Evolutionary conservation across 805 yeast genomes (phyloP), one percentile per base, ranked within the genome.

Genomic region (Lachancea thermotolerans): DNA sequence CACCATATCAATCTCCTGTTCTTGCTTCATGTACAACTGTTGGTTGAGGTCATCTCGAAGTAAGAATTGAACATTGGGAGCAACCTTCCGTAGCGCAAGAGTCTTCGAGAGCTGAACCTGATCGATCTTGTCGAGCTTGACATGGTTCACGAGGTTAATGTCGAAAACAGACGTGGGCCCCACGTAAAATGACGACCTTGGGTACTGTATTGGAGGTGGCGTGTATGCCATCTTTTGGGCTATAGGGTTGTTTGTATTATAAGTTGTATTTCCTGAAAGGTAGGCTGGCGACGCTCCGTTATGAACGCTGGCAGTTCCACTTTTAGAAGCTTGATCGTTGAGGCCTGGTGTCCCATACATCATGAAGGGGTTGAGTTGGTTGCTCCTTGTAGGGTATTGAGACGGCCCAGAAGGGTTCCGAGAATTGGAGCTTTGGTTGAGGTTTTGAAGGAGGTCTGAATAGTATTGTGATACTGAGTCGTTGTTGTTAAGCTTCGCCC

Each of bases 121-220:
- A 57, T 85, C 95, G 37, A 84, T 78, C 52, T 82, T 82, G 62
- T 81, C 83, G 27, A 81, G 62, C 28, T 72, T 75, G 31, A 87
- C 78, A 35, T 75, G 67, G 48, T 84, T 82, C 16, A 91, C 69
- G 21, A 91, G 71, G 11, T 77, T 72, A 21, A 78, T 71, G 60
- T 91, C 98, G 59, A 82, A 87, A 27, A 85, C 73, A 14, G 96
- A 88, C 0, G 95, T 85, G 1, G 95, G 81, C 1, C 98, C 97
- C 16, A 90, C 82, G 55, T 80, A 85, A 57, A 87, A 87, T 15
- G 95, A 83, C 0, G 96, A 88, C 46, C 96, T 70, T 1, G 98
- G 96, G 56, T 81, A 87, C 59, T 88, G 96, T 16, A 86, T 66
- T n/a, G 85, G 76, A 29, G 48, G 48, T 25, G 41, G 50, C 2